Conservation (phyloP, 257 asterid species). For the Solanum bulbocastanum region DNA sequence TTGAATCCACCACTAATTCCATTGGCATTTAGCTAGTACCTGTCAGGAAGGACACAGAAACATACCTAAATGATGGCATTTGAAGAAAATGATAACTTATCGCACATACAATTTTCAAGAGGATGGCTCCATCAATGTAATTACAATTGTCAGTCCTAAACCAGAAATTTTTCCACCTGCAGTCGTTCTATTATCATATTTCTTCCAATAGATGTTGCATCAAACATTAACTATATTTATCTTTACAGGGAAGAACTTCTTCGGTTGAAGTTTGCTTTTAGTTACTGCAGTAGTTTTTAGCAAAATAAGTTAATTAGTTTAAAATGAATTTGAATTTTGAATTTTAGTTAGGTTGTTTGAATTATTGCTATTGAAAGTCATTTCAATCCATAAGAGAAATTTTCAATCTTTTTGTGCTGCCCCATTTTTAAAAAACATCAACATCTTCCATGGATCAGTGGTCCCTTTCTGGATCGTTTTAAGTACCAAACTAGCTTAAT, state of each 20-base stretch:
- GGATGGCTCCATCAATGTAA: not conserved
- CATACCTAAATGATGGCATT: not conserved
- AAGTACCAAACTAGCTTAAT: not conserved
- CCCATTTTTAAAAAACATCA: too few relatives aligned
- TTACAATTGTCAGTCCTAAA: not conserved
- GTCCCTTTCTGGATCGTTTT: not conserved
- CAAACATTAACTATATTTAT: not conserved
- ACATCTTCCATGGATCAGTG: not conserved
- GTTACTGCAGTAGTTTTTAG: too few relatives aligned
- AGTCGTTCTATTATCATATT: not conserved
- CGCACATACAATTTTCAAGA: not conserved
- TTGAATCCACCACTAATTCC: conserved; percentile 4
- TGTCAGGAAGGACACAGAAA: not conserved
- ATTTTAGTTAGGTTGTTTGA: too few relatives aligned
- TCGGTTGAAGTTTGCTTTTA: too few relatives aligned
- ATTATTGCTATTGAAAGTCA: too few relatives aligned
- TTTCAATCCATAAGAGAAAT: too few relatives aligned
- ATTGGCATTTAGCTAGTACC: conserved; percentile 13
- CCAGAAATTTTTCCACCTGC: not conserved
- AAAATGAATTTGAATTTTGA: too few relatives aligned
- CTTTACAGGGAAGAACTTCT: not conserved
- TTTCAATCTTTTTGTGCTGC: too few relatives aligned
- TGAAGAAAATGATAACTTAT: not conserved
- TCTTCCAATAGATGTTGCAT: not conserved
- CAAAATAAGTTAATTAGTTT: too few relatives aligned